Evolutionary conservation across 2,329 filamentous ascomycete genomes (phyloP).

Genomic region (Microcyclospora tardicrescens): DNA sequence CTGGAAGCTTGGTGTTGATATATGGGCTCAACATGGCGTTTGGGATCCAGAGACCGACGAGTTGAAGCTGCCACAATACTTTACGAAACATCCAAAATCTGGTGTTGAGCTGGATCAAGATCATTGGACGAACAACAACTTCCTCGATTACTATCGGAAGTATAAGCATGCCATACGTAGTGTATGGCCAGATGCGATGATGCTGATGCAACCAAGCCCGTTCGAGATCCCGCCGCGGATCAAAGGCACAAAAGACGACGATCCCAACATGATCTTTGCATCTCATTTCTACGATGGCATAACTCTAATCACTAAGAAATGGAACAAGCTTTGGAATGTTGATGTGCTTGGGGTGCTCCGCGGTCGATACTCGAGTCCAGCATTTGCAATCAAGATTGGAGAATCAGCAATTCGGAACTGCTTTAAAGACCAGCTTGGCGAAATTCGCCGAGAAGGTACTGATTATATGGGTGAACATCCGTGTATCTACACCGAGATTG

Average conservation of each 20-base stretch:
- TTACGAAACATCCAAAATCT: slow-evolving; percentile 62
- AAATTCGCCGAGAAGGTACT: slow-evolving; percentile 73
- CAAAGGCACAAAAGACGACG: slow-evolving; percentile 79
- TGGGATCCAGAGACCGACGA: slow-evolving; percentile 76
- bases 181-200: slow-evolving; percentile 66
- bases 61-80: slow-evolving; percentile 76
- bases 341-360: slow-evolving; percentile 87
- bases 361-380: slow-evolving; percentile 75
- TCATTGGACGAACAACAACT: slow-evolving; percentile 81
- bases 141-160: slow-evolving; percentile 69
- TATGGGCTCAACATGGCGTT: slow-evolving; percentile 94
- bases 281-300: slow-evolving; percentile 96
- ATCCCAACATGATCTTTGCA: slow-evolving; percentile 79
- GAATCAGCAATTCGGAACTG: slow-evolving; percentile 91
- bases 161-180: slow-evolving; percentile 63
- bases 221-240: slow-evolving; percentile 82
- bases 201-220: slow-evolving; percentile 84
- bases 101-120: slow-evolving; percentile 66
- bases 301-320: slow-evolving; percentile 94
- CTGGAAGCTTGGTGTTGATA: slow-evolving; percentile 87
- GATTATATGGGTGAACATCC: slow-evolving; percentile 82
- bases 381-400: slow-evolving; percentile 83
- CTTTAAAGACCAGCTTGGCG: slow-evolving; percentile 72
- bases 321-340: slow-evolving; percentile 95
- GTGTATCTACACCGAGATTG: slow-evolving; percentile 85